phyloP scores from a whole-genome alignment of 2,329 filamentous ascomycete species.

The Fusarium praegraminearum region DNA sequence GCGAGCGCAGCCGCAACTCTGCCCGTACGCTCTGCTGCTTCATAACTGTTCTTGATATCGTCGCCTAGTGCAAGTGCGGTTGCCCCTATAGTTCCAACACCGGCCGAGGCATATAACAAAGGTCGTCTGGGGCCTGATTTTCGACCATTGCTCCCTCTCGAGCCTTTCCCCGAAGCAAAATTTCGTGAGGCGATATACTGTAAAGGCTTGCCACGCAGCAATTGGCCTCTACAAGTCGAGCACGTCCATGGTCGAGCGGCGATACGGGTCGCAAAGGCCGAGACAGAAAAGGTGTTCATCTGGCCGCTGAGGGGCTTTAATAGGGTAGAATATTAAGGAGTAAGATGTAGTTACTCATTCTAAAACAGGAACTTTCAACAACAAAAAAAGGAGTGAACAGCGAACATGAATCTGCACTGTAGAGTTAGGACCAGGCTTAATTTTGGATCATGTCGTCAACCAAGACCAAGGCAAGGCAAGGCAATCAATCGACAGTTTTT shows the following conservation, averaged over 20 bases:
- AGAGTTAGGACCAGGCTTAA: conserved; percentile 10
- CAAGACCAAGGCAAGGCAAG: conserved; percentile 16
- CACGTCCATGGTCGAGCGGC: conserved; percentile 61
- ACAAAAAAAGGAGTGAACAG: conserved; percentile 11
- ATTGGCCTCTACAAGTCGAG: conserved; percentile 59
- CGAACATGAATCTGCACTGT: conserved; percentile 10
- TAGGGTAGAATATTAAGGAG: conserved; percentile 12
- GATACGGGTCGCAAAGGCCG: conserved; percentile 55
- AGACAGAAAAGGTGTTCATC: conserved; percentile 59
- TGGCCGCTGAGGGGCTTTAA: conserved; percentile 39
- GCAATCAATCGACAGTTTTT: conserved; percentile 41
- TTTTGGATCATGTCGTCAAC: conserved; percentile 45
- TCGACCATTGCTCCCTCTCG: conserved; percentile 37
- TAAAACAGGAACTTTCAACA: conserved; percentile 21
- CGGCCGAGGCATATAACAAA: conserved; percentile 63
- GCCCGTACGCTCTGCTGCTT: conserved; percentile 80
- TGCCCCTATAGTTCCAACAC: conserved; percentile 63
- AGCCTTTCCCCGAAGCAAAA: conserved; percentile 50
- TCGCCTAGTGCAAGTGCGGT: conserved; percentile 68
- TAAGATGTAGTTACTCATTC: conserved; percentile 40
- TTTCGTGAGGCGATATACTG: conserved; percentile 44
- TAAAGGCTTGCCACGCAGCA: conserved; percentile 50
- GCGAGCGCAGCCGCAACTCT: conserved; percentile 80
- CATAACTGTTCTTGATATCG: conserved; percentile 81
- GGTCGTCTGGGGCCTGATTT: conserved; percentile 46